These are phyloP conservation scores for Coprinopsis sp. DNA, from an alignment of 768 basidiomycete genomes.

Conservation along the genomic window DNA sequence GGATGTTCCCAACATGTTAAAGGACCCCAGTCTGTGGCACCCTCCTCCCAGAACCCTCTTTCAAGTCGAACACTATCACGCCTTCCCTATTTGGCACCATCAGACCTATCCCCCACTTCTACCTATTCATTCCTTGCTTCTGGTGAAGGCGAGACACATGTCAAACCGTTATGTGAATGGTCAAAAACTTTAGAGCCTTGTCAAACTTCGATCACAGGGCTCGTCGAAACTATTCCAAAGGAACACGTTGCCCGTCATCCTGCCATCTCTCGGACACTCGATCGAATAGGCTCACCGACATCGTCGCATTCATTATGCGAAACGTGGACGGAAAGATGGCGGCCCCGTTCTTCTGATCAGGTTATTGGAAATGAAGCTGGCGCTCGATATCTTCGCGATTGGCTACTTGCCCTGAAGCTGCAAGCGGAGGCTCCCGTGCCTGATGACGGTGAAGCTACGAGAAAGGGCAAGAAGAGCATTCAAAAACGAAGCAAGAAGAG, in stretches of 20 bases:
- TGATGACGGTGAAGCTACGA: slow-evolving; percentile 5
- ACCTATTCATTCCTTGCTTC: background rate
- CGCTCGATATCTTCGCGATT: slow-evolving; percentile 69
- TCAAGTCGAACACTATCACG: background rate
- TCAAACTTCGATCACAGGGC: slow-evolving; percentile 5
- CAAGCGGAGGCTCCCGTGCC: slow-evolving; percentile 32
- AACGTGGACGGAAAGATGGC: slow-evolving; percentile 73
- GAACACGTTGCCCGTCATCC: slow-evolving; percentile 41
- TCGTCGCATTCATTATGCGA: slow-evolving; percentile 30
- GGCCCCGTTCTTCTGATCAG: slow-evolving; percentile 66
- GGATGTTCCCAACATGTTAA: slow-evolving; percentile 54
- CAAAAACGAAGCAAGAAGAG: slow-evolving; percentile 43
- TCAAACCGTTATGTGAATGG: background rate
- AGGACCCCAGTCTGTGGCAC: slow-evolving; percentile 46
- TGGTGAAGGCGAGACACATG: background rate
- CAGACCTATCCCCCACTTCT: background rate
- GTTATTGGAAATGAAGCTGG: slow-evolving; percentile 74
- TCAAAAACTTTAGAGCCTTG: background rate
- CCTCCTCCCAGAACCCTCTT: slow-evolving; percentile 4
- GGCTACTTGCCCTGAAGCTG: slow-evolving; percentile 70
- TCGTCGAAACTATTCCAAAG: slow-evolving; percentile 15
- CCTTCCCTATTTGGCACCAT: background rate
- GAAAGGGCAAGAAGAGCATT: slow-evolving; percentile 15
- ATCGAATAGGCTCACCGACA: slow-evolving; percentile 15
- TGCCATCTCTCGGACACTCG: slow-evolving; percentile 40